Conservation (phyloP, 1,284 basidiomycete genomes). For the Ustilago lituana region DNA sequence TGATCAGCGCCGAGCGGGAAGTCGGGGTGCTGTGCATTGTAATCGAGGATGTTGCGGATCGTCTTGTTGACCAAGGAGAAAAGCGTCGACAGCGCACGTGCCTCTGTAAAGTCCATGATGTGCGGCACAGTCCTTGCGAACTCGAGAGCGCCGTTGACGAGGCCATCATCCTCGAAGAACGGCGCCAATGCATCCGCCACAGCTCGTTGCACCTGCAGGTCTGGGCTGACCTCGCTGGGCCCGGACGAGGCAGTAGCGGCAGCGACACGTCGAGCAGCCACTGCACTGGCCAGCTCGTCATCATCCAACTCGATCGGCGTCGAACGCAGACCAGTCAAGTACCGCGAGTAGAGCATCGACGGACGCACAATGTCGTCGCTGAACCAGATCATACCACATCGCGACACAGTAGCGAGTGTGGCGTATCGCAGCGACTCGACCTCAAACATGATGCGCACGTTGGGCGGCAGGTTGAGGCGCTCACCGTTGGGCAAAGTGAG, state of each 20-base stretch:
- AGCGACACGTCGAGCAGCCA: conserved; percentile 73
- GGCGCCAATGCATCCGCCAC: conserved; percentile 72
- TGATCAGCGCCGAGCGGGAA: conserved; percentile 87
- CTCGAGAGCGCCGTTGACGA: conserved; percentile 81
- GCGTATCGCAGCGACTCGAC: conserved; percentile 98
- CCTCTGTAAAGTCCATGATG: conserved; percentile 97
- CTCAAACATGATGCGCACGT: conserved; percentile 99
- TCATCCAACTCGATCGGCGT: conserved; percentile 89
- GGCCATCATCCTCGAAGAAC: conserved; percentile 76
- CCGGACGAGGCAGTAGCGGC: conserved; percentile 40
- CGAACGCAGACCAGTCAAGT: conserved; percentile 80
- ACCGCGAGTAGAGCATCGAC: conserved; percentile 89
- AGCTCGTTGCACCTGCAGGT: conserved; percentile 78
- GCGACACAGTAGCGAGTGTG: conserved; percentile 97
- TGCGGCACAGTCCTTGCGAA: conserved; percentile 87
- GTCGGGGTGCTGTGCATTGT: conserved; percentile 92
- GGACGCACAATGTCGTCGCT: conserved; percentile 93
- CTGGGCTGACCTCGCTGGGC: conserved; percentile 71
- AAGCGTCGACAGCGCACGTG: conserved; percentile 90
- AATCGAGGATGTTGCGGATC: conserved; percentile 89
- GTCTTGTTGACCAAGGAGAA: conserved; percentile 98
- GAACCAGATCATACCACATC: conserved; percentile 99
- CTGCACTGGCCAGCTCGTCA: conserved; percentile 72
- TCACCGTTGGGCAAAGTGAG: conserved; percentile 97
- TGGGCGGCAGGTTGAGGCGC: conserved; percentile 93